These are phyloP conservation scores for Pseudocercospora pini-densiflorae DNA, from an alignment of 2,329 filamentous ascomycete species.

Conservation along the genomic window DNA sequence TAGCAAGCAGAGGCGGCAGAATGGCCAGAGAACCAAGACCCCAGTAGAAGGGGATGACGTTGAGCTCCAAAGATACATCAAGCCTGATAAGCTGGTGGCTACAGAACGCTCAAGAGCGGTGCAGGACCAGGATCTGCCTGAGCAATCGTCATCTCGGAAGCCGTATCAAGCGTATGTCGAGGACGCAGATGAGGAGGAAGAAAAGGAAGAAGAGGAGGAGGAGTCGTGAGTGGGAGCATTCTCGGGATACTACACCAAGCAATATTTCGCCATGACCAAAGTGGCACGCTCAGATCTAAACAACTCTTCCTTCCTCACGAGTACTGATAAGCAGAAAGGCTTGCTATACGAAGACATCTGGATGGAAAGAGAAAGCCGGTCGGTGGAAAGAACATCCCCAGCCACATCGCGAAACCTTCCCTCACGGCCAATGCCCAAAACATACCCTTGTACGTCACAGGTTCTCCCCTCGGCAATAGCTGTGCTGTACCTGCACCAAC, in stretches of 20 bases:
- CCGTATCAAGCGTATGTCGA: no score
- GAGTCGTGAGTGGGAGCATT: no score
- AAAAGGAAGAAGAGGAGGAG: no score
- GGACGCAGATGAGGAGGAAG: no score
- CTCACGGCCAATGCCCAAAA: background rate
- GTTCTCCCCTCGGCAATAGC: background rate
- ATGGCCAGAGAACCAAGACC: background rate
- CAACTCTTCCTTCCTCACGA: background rate
- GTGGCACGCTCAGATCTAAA: background rate
- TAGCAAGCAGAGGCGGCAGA: background rate
- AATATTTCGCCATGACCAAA: no score
- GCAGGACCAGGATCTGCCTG: no score
- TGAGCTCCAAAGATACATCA: background rate
- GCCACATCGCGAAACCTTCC: background rate
- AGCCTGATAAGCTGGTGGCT: background rate
- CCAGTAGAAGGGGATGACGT: background rate
- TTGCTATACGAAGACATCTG: no score
- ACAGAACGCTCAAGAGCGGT: background rate
- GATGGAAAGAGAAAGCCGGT: background rate
- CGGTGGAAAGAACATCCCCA: no score
- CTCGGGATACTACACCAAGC: no score
- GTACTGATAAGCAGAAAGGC: background rate
- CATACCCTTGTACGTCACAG: background rate
- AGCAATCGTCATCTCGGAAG: no score
- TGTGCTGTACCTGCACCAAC: background rate